phyloP scores from a whole-genome alignment of 2,329 filamentous ascomycete genomes.

The Ophidiomyces ophidiicola region DNA sequence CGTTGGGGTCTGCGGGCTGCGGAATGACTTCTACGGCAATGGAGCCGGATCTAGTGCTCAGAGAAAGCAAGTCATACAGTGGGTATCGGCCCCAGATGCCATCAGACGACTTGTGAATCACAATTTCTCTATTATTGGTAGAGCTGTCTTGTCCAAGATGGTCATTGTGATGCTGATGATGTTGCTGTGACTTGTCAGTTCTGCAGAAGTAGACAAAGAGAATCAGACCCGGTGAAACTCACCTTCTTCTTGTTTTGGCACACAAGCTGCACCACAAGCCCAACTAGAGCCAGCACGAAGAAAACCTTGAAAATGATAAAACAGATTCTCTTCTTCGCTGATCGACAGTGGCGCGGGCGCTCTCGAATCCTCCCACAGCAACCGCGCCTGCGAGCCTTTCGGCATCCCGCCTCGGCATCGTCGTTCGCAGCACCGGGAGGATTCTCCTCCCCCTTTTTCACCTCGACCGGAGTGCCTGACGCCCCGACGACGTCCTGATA shows the following conservation, averaged over 20 bases:
- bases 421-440: not conserved
- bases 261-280: not conserved
- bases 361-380: not conserved
- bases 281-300: slow-evolving; percentile 4
- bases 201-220: not conserved
- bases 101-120: slow-evolving; percentile 14
- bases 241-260: slow-evolving; percentile 4
- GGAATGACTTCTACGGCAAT: slow-evolving; percentile 23
- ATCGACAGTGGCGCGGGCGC: not conserved
- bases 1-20: slow-evolving; percentile 22
- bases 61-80: slow-evolving; percentile 24
- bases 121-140: slow-evolving; percentile 15
- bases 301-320: slow-evolving; percentile 3
- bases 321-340: slow-evolving; percentile 1
- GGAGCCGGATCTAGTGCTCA: slow-evolving; percentile 23
- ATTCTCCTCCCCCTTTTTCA: not conserved
- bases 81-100: slow-evolving; percentile 23
- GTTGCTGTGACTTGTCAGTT: not conserved
- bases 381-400: not conserved
- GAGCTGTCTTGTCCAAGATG: not conserved
- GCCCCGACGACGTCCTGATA: not conserved
- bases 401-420: not conserved
- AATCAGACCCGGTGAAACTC: not conserved
- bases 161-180: not conserved
- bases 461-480: not conserved